Base-by-base conservation (phyloP, 495 filamentous ascomycete genomes). In the Niebla homalea region DNA sequence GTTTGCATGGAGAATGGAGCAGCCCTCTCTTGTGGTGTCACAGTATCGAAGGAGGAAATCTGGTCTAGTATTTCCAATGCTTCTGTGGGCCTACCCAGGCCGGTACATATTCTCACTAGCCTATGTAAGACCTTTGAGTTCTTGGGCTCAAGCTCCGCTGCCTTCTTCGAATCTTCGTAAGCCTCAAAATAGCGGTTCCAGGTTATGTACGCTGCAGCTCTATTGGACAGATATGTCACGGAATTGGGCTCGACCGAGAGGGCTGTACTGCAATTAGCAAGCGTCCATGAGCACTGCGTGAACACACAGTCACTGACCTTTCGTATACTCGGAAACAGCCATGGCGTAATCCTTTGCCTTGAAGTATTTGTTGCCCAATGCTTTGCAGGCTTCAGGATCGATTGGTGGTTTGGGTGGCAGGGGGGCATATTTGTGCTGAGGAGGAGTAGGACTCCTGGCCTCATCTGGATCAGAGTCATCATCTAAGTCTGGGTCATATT, bases 331-430 rank as follows among this genome's bases (percentile, higher is more conserved):
- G 54, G 85, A 77, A 60, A 96, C 85, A 19, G 93, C 90, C 56
- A 81, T 80, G 36, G 70, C 67, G 62, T 89, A 98, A 56, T 96
- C 82, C 58, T 81, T 83, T 50, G 85, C 81, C 71, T 95, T 96
- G 74, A 94, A 98, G 60, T 84, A 90, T 59, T 89, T 93, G 70
- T 98, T 98, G 26, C 92, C 92, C 22, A 84, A 78, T 57, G 86
- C 75, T 70, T 98, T 98, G 75, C 81, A 93, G 18, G 76, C 75
- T 63, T 97, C 92, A 5, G 89, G 87, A 57, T 94, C 84, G 39
- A 84, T 74, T 23, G 58, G 55, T 18, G 74, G 67, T 49, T 74
- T 67, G 14, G 65, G 67, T 16, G 68, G 56, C n/a, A 56, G 50
- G 39, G 65, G 71, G 44, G 69, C 83, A 64, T 71, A 74, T 26